Percentiles rank a stretch among this genome's conserved stretches.
phyloP scores from a whole-genome alignment of 495 filamentous ascomycete species.

The Hypoxylon cercidicola region DNA sequence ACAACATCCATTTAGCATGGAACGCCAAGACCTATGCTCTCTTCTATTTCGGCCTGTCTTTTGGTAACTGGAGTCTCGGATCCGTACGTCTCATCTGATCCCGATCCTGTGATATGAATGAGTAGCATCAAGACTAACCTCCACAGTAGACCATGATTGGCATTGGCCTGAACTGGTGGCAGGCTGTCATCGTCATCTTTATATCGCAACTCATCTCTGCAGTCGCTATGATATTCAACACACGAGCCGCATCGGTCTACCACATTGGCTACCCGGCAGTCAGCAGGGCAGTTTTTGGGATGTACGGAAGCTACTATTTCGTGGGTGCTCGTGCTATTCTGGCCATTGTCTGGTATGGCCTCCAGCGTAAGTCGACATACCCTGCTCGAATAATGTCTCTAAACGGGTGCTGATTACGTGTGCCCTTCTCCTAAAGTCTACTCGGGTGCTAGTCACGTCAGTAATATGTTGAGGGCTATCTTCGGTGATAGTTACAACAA shows the following conservation, averaged over 20 bases:
- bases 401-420: neutral
- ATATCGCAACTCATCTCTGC: slow-evolving; percentile 53
- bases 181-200: slow-evolving; percentile 57
- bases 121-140: neutral
- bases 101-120: neutral
- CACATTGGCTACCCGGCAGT: slow-evolving; percentile 54
- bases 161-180: slow-evolving; percentile 57
- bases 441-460: slow-evolving; percentile 46
- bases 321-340: slow-evolving; percentile 46
- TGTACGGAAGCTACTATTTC: slow-evolving; percentile 52
- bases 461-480: slow-evolving; percentile 46
- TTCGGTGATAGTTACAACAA: slow-evolving; percentile 47
- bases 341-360: slow-evolving; percentile 50
- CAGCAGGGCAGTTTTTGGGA: slow-evolving; percentile 48
- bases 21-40: slow-evolving; percentile 54
- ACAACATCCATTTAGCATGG: slow-evolving; percentile 25
- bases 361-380: slow-evolving; percentile 42
- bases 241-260: slow-evolving; percentile 47
- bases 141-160: slow-evolving; percentile 48
- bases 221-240: slow-evolving; percentile 57
- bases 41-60: slow-evolving; percentile 53
- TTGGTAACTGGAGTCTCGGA: slow-evolving; percentile 57
- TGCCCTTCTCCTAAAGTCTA: slow-evolving; percentile 37
- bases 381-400: neutral
- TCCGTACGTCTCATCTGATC: slow-evolving; percentile 9